These are phyloP conservation scores for Biancaea sappan DNA, from an alignment of 306 rosid genomes.

Conservation along the genomic window DNA sequence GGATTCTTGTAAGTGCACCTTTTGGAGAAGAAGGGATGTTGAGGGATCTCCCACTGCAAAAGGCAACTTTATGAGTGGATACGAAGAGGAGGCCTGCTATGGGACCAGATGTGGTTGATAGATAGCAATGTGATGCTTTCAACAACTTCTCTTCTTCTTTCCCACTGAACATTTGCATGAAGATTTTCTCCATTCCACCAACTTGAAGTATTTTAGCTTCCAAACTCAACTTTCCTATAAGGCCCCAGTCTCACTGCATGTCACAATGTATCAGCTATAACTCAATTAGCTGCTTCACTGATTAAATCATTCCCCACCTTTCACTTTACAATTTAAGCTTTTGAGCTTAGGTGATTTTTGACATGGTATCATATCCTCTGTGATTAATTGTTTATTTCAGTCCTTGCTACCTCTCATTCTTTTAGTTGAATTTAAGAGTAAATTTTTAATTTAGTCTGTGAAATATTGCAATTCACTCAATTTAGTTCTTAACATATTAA, in stretches of 20 bases:
- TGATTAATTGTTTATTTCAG: too few species aligned
- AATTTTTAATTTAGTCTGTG: too few species aligned
- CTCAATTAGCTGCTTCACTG: too few species aligned
- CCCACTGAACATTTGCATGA: slow-evolving; percentile 41
- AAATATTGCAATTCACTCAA: too few species aligned
- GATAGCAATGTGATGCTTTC: slow-evolving; percentile 51
- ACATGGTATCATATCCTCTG: too few species aligned
- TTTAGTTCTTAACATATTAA: too few species aligned
- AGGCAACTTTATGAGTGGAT: slow-evolving; percentile 57
- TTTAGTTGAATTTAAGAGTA: too few species aligned
- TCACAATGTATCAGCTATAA: too few species aligned
- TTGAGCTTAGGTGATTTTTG: too few species aligned
- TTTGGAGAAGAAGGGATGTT: slow-evolving; percentile 43
- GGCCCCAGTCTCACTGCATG: slow-evolving; percentile 46
- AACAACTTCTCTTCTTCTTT: slow-evolving; percentile 49
- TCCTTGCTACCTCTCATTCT: too few species aligned
- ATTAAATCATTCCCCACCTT: too few species aligned
- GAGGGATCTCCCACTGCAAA: slow-evolving; percentile 63
- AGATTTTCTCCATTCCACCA: slow-evolving; percentile 55
- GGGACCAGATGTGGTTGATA: slow-evolving; percentile 65
- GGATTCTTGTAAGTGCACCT: slow-evolving; percentile 39
- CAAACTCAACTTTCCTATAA: slow-evolving; percentile 52
- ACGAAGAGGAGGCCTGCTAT: slow-evolving; percentile 65
- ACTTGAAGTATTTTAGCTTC: slow-evolving; percentile 51
- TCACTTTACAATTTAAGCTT: too few species aligned